Evolutionary conservation across 176 grass and related monocot genomes (phyloP), one percentile per base, ranked within the genome.

Genomic region (Oryza meyeriana): DNA sequence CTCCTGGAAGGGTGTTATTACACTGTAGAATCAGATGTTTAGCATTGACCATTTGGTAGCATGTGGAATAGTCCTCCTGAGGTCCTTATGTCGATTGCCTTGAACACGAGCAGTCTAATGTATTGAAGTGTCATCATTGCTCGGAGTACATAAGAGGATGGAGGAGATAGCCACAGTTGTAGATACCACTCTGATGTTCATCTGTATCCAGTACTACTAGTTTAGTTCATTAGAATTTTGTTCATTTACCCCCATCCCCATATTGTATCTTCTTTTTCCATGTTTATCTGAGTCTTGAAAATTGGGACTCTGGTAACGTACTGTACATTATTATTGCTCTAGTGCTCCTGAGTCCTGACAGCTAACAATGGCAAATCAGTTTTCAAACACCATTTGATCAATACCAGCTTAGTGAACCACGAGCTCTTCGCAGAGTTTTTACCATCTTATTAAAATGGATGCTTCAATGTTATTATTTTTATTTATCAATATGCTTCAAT

Each of bases 71-170:
- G 50, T 55, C n/a, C 47, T 4, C 9, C n/a, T 14, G n/a, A 30
- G 12, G 22, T 81, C 25, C 67, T 30, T 40, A n/a, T 32, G 24
- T 61, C 25, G 38, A 34, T 61, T 63, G 52, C 59, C 12, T 59
- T 78, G 5, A 78, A 63, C 65, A 14, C 14, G 34, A n/a, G 36
- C 11, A 16, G 27, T 35, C 38, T 48, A 48, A 20, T 52, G 16
- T 33, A 39, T 71, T 36, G 52, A 58, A 61, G 14, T 69, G 6
- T 1, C 29, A 59, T 75, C 6, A 18, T 64, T 5, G 8, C 12
- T n/a, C n/a, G n/a, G n/a, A 9, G 70, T 84, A 69, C 18, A 80
- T 76, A 88, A 42, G 34, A 80, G 76, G 18, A 67, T 84, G n/a
- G n/a, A 85, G 50, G 41, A 75, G 45, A 76, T 64, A 70, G 50